Base-by-base conservation (phyloP, 805 yeast genomes). In the Blastobotrys terrestris region DNA sequence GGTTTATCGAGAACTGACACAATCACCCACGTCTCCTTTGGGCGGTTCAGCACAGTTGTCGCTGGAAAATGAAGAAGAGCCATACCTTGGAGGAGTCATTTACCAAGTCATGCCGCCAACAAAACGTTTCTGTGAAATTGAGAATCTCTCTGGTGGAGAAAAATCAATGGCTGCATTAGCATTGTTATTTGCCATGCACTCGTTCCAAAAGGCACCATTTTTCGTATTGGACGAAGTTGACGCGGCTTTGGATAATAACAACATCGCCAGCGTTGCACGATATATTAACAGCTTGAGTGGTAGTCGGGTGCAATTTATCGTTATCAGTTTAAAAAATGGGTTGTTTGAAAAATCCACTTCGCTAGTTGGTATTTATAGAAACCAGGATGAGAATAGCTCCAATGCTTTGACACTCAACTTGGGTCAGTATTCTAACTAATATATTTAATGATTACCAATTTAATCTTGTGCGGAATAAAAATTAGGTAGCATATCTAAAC, bases 151-250 rank as follows among this genome's bases (percentile, higher is more conserved):
- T 0, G 99, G 99, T 51, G 99, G 99, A 52, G 99, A 94, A 65
- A 90, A 91, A 65, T 87, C 97, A 1, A 84, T 94, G 67, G 99
- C 99, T 1, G 99, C 99, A 0, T 72, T 94, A 57, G 97, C 98
- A 0, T 72, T 94, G 57, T 68, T 94, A 47, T 94, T 94, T 71
- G 91, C 98, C 0, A 81, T 91, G 43, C 97, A 94, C 66, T 83
- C 95, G 0, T 86, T 73, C 69, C 92, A 84, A 49, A 97, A 97
- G 2, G 85, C 97, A 0, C 99, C 99, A 31, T 94, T 94, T 66
- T 92, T 94, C 65, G 96, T 94, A 0, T 72, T 94, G 44, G 99
- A 94, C 67, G 99, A 94, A 69, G 90, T 94, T n/a, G 99, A 94
- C 71, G 98, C 99, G 0, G 98, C 98, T 0, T 77, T 94, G 54